These are phyloP conservation scores for Schoenoplectus tabernaemontani DNA, from an alignment of 202 grass and related monocot species.

Conservation along the genomic window DNA sequence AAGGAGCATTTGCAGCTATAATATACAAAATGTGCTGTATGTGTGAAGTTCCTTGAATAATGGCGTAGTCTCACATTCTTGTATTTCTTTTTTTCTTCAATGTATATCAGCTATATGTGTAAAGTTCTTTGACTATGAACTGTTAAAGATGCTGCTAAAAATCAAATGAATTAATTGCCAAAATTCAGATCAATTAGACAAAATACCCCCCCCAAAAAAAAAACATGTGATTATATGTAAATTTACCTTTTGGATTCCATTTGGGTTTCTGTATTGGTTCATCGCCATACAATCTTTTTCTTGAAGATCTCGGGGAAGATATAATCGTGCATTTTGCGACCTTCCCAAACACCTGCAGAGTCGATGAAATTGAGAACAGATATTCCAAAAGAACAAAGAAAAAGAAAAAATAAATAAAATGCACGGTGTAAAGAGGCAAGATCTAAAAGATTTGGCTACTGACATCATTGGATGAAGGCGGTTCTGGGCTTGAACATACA, in stretches of 20 bases:
- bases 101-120: not conserved
- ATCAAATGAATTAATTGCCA: no score
- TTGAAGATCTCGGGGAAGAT: conserved; percentile 58
- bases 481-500: not conserved
- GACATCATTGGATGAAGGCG: not conserved
- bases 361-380: not conserved
- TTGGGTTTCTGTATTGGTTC: conserved; percentile 35
- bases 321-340: conserved; percentile 5
- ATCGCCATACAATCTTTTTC: conserved; percentile 62
- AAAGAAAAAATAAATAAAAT: not conserved
- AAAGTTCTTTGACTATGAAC: not conserved
- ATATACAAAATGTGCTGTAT: not conserved
- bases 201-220: not conserved
- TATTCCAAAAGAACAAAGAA: not conserved
- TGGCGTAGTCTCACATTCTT: not conserved
- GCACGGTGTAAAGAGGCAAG: not conserved
- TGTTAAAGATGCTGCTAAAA: not conserved
- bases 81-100: not conserved
- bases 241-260: conserved; percentile 62
- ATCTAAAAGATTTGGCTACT: conserved; percentile 1
- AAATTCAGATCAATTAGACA: not conserved
- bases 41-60: not conserved
- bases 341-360: not conserved
- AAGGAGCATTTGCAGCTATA: not conserved
- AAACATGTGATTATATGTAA: conserved; percentile 4